phyloP scores from a whole-genome alignment of 345 rosid genomes.

The Dipteronia dyeriana region DNA sequence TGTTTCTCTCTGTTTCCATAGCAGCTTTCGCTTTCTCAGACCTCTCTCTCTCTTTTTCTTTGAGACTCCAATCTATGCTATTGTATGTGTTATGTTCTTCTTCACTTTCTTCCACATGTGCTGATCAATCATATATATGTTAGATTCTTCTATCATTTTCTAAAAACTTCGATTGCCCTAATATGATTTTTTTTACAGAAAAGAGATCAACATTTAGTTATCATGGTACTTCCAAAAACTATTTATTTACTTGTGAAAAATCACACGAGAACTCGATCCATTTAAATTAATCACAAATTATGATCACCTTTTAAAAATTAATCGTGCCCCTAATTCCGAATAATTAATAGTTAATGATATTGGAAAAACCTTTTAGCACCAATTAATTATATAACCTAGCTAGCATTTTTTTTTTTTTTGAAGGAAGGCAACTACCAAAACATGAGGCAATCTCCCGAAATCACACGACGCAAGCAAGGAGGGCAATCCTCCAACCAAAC shows the following conservation, averaged over 20 bases:
- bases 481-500: too few relatives aligned
- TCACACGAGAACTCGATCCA: neutral
- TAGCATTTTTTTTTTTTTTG: too few relatives aligned
- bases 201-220: neutral
- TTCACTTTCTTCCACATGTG: constrained; percentile 47
- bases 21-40: constrained; percentile 57
- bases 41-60: constrained; percentile 24
- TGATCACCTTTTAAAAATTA: neutral
- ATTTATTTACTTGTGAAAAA: neutral
- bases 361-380: too few relatives aligned
- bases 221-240: neutral
- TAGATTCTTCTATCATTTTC: constrained; percentile 35
- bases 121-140: constrained; percentile 34
- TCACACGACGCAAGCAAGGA: too few relatives aligned
- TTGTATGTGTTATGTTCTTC: neutral
- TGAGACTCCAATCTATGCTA: constrained; percentile 38
- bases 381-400: too few relatives aligned
- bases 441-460: too few relatives aligned
- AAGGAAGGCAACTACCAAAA: too few relatives aligned
- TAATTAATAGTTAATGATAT: too few relatives aligned
- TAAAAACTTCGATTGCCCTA: constrained; percentile 15
- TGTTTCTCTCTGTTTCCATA: constrained; percentile 42
- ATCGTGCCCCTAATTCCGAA: neutral
- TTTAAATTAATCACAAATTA: neutral
- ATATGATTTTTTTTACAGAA: neutral